Evolutionary conservation across 768 basidiomycete species (phyloP), one percentile per base, ranked within the genome.

Genomic region (Auricularia auricula-judae): DNA sequence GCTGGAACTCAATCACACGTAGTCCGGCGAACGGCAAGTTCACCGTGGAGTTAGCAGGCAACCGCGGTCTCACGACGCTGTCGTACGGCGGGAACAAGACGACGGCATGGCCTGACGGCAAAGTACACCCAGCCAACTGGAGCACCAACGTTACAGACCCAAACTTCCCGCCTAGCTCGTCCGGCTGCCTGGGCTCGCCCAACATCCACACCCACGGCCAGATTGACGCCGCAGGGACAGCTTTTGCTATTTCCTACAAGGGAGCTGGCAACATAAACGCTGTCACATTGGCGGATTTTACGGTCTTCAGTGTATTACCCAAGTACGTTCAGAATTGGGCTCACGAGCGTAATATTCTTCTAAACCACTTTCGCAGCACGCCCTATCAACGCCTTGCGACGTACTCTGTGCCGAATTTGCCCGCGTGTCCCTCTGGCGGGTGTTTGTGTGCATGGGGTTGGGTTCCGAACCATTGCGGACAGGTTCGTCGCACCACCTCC

Each of bases 321-420:
- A 51, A 51, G 39, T 42, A 14, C 39, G 39, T 42, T 42, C n/a
- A 21, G 2, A 29, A 29, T 29, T 42, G 8, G 7, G 0, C 39
- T 42, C 39, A 7, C 8, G 12, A 42, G 39, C 39, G 8, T 8
- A 14, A 42, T 7, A 4, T 42, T 1, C 2, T 7, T 7, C 39
- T 42, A 14, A 42, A 3, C 29, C 8, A 14, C 39, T 3, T 8
- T 18, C 21, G 33, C 35, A 66, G 65, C 43, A 66, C 65, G 8
- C 65, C 65, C 14, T 66, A n/a, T 21, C 65, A 66, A 64, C 53
- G n/a, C 14, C 43, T 64, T 36, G 63, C 65, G 18, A 58, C 64
- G 16, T 64, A 64, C 3, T 23, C 29, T 12, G 63, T 64, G 7
- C 63, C 63, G 2, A 56, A 47, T 21, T n/a, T 66, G 54, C 63